A percentile compares a stretch with the other conserved stretches of the same genome.
phyloP scores from a whole-genome alignment of 2,329 filamentous ascomycete species.

The Reticulascus tulasneorum region DNA sequence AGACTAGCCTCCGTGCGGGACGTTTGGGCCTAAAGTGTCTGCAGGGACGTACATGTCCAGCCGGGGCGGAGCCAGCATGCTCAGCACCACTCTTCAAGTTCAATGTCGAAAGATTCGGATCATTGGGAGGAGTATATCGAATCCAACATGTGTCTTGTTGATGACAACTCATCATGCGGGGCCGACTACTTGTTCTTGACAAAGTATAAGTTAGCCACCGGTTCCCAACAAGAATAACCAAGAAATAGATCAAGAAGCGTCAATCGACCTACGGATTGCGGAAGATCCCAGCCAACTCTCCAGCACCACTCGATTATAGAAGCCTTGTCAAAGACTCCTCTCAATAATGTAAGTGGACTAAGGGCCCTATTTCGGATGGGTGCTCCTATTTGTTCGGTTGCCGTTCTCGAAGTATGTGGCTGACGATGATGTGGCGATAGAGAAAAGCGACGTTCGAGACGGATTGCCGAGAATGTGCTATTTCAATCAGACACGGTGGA shows the following conservation, averaged over 20 bases:
- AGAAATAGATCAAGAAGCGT: too few species aligned
- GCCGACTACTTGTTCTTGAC: conserved; percentile 15
- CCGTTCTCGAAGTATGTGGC: too few species aligned
- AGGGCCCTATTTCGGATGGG: too few species aligned
- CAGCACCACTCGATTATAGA: too few species aligned
- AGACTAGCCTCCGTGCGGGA: conserved; percentile 3
- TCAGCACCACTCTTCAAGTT: conserved; percentile 10
- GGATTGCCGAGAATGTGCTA: conserved; percentile 70
- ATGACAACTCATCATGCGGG: conserved; percentile 16
- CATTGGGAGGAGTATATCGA: conserved; percentile 20
- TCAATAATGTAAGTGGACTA: too few species aligned
- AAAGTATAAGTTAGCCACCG: conserved; percentile 36
- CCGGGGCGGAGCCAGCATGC: not conserved
- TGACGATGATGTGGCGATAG: not conserved
- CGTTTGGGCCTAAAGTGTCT: conserved; percentile 7
- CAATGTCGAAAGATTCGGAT: conserved; percentile 4
- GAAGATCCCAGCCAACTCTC: too few species aligned
- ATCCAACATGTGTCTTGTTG: conserved; percentile 10
- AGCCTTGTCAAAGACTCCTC: too few species aligned
- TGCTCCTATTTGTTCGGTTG: too few species aligned
- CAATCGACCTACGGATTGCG: too few species aligned
- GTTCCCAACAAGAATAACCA: conserved; percentile 17
- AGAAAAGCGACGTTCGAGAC: not conserved
- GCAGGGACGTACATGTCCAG: conserved; percentile 6
- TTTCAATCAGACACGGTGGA: conserved; percentile 84